Conservation (phyloP, 371 early-diverging fungal genomes). For the Nematocida sp. region DNA sequence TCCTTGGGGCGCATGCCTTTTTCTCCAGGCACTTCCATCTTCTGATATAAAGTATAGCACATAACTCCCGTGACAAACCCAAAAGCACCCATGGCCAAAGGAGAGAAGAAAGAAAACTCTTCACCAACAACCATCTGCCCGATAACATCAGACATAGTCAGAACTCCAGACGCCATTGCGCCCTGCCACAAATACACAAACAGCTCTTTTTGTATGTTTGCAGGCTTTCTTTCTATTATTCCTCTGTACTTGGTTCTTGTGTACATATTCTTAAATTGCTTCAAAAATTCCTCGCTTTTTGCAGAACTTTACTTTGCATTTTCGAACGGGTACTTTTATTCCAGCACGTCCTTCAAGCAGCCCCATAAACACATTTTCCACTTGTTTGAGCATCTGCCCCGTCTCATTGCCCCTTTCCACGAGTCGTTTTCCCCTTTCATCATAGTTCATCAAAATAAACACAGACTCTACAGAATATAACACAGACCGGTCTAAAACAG, state of each 20-base stretch:
- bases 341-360: background rate
- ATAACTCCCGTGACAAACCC: conserved; percentile 38
- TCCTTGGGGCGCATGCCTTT: background rate
- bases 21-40: background rate
- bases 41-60: conserved; percentile 24
- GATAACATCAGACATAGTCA: conserved; percentile 6
- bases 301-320: conserved; percentile 6
- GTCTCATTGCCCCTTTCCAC: background rate
- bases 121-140: conserved; percentile 5
- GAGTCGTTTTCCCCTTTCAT: conserved; percentile 5
- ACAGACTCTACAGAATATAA: background rate
- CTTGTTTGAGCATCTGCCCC: background rate
- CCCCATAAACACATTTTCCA: conserved; percentile 29
- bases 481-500: too few species aligned
- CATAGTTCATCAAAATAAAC: conserved; percentile 24
- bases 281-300: conserved; percentile 53
- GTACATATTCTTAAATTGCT: conserved; percentile 38
- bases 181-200: conserved; percentile 19
- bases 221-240: conserved; percentile 24
- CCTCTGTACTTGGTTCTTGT: conserved; percentile 10
- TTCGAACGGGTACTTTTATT: conserved; percentile 19
- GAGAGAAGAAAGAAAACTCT: background rate
- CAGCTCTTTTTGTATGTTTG: background rate
- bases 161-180: background rate
- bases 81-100: conserved; percentile 3